Conservation (phyloP, 192 early-diverging fungal species). For the Coemansia sp. region DNA sequence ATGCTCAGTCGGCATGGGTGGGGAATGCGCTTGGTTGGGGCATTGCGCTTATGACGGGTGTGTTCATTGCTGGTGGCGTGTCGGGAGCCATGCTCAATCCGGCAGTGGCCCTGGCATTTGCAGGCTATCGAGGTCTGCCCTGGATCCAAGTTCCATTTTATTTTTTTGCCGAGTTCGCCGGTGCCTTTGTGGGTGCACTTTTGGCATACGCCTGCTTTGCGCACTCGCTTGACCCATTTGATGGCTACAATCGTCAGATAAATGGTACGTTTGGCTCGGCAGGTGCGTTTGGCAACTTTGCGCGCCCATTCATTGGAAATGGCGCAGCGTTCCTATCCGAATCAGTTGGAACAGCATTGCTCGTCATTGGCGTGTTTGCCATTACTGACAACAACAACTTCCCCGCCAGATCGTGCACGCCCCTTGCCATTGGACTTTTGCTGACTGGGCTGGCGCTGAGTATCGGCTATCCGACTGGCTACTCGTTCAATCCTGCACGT, state of each 20-base stretch:
- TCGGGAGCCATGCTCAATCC: conserved; percentile 60
- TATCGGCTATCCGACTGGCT: conserved; percentile 66
- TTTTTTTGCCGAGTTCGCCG: conserved; percentile 57
- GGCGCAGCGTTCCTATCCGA: conserved; percentile 58
- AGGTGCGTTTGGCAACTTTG: conserved; percentile 57
- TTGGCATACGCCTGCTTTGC: conserved; percentile 56
- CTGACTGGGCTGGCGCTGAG: conserved; percentile 62
- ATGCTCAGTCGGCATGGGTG: conserved; percentile 59
- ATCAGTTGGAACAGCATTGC: conserved; percentile 65
- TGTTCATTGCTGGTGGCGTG: conserved; percentile 52
- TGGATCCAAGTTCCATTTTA: conserved; percentile 61
- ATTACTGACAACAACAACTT: conserved; percentile 63
- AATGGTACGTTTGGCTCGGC: conserved; percentile 44
- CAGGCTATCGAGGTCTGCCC: conserved; percentile 56
- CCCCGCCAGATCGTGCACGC: conserved; percentile 55
- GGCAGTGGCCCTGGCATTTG: conserved; percentile 57
- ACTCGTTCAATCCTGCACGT: conserved; percentile 75
- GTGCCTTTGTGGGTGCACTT: conserved; percentile 59
- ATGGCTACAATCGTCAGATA: conserved; percentile 52
- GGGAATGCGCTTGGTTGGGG: conserved; percentile 59
- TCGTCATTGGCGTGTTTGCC: conserved; percentile 65
- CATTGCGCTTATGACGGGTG: conserved; percentile 52
- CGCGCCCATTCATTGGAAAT: conserved; percentile 59
- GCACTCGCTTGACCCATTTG: conserved; percentile 53
- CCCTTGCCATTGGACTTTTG: conserved; percentile 64